Percentiles rank a stretch among this genome's conserved stretches.
These are phyloP conservation scores for Tetraselmis striata DNA, from an alignment of 139 green algal genomes.

Conservation along the genomic window DNA sequence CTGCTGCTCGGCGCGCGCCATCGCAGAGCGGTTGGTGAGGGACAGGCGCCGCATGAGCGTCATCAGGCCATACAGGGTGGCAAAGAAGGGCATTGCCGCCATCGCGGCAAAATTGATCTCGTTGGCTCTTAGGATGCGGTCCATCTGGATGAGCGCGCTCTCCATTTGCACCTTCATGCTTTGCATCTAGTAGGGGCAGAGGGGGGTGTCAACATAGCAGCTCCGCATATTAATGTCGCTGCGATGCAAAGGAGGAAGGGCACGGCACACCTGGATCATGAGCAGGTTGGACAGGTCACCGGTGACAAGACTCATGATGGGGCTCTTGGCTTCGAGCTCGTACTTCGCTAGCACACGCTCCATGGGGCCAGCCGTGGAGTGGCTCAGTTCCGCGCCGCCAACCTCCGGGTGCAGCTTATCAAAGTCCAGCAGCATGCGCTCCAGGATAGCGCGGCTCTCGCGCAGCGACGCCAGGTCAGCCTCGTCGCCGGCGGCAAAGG, in stretches of 20 bases:
- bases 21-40: background rate
- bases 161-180: constrained; percentile 31
- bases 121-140: constrained; percentile 19
- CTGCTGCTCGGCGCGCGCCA: background rate
- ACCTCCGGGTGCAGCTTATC: background rate
- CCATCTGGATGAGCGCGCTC: constrained; percentile 26
- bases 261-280: background rate
- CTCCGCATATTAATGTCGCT: constrained; percentile 10
- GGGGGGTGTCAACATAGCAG: too few relatives aligned
- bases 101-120: constrained; percentile 20
- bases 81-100: constrained; percentile 13
- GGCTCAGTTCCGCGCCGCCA: background rate
- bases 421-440: constrained; percentile 1
- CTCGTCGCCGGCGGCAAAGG: background rate
- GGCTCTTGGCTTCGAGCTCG: constrained; percentile 15
- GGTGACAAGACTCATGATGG: constrained; percentile 14
- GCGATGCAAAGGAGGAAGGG: background rate
- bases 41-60: background rate
- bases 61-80: background rate
- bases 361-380: background rate
- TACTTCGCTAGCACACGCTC: constrained; percentile 7
- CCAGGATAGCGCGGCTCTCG: background rate
- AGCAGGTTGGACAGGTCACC: background rate
- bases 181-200: too few relatives aligned
- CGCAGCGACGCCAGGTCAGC: background rate